Conservation (phyloP, 2,329 filamentous ascomycete species). For the Calonectria pseudoturangicola region DNA sequence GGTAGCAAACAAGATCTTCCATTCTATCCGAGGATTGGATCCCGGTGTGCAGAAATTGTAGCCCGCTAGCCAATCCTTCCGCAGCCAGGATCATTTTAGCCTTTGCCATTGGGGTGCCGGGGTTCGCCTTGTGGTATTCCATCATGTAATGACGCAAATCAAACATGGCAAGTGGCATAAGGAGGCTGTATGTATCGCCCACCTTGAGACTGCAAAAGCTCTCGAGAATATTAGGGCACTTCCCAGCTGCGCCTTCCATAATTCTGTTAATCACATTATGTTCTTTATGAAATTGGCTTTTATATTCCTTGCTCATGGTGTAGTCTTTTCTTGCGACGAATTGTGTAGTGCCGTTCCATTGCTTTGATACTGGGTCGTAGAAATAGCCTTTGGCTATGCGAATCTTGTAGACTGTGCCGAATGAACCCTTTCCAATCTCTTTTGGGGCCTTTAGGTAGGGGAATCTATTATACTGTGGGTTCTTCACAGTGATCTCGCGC, state of each 20-base stretch:
- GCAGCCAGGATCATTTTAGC: conserved; percentile 8
- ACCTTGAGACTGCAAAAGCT: conserved; percentile 11
- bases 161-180: conserved; percentile 15
- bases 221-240: conserved; percentile 15
- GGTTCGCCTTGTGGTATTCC: background rate
- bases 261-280: conserved; percentile 4
- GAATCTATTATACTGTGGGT: conserved; percentile 3
- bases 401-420: conserved; percentile 13
- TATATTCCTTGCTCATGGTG: background rate
- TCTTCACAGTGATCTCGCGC: background rate
- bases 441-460: background rate
- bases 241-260: conserved; percentile 1
- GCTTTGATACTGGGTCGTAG: background rate
- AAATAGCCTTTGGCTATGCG: conserved; percentile 19
- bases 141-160: conserved; percentile 20
- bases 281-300: background rate
- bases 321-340: conserved; percentile 7
- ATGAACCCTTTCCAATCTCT: conserved; percentile 14
- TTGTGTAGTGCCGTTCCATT: background rate
- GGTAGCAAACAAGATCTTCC: conserved; percentile 24
- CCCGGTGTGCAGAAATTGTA: conserved; percentile 2
- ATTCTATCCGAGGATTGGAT: conserved; percentile 1
- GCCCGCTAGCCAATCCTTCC: background rate
- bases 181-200: conserved; percentile 15
- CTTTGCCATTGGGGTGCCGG: background rate